Conservation (phyloP, 176 grass and related monocot species). For the Carex littledalei region DNA sequence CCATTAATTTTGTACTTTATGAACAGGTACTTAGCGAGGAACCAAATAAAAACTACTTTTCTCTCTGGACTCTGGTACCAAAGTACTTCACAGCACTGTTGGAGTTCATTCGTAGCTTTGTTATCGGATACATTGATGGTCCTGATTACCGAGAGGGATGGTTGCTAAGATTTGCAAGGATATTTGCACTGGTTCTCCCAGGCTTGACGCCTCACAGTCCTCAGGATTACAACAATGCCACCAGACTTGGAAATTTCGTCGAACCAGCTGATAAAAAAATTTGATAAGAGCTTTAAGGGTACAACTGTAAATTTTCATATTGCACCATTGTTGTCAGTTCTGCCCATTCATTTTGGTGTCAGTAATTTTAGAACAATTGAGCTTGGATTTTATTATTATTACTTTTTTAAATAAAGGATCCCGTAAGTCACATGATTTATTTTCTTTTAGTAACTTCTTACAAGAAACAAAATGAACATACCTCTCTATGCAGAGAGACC, state of each 20-base stretch:
- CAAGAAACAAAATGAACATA: no score
- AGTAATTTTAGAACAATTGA: background rate
- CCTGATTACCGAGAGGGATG: conserved; percentile 66
- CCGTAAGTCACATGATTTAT: background rate
- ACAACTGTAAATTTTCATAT: background rate
- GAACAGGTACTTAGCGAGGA: conserved; percentile 54
- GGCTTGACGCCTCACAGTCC: conserved; percentile 59
- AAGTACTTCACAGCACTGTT: conserved; percentile 42
- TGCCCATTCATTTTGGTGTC: background rate
- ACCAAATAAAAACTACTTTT: conserved; percentile 91
- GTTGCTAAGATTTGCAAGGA: conserved; percentile 39
- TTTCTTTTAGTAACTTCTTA: background rate
- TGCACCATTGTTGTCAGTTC: background rate
- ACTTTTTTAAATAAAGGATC: background rate
- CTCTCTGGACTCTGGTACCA: conserved; percentile 34
- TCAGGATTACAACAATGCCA: conserved; percentile 62
- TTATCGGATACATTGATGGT: conserved; percentile 47
- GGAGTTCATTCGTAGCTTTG: conserved; percentile 76
- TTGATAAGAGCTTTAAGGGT: background rate
- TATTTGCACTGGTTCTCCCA: conserved; percentile 44
- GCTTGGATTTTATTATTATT: background rate
- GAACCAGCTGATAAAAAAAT: background rate
- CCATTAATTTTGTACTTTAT: background rate
- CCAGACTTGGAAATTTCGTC: conserved; percentile 32
- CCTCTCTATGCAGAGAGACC: no score